phyloP scores from a whole-genome alignment of 2,329 filamentous ascomycete species.

The Diaporthe sp. region DNA sequence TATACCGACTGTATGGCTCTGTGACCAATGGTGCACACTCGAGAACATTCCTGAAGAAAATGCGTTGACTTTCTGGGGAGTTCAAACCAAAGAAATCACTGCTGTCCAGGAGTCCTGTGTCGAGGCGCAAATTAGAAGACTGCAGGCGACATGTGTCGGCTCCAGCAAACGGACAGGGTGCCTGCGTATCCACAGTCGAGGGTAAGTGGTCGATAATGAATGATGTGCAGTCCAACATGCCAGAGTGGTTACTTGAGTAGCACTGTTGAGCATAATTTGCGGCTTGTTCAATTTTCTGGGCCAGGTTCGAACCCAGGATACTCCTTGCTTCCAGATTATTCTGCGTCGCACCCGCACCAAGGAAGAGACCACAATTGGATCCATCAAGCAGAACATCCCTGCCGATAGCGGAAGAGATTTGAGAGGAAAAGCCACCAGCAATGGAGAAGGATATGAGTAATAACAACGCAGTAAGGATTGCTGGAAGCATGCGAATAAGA shows the following conservation, averaged over 20 bases:
- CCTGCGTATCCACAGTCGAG: background rate
- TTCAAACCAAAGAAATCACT: background rate
- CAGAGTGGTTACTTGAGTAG: background rate
- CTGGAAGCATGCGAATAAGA: background rate
- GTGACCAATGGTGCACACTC: background rate
- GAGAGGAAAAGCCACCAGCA: background rate
- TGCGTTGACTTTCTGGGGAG: background rate
- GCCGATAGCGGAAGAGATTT: too few relatives aligned
- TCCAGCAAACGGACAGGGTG: background rate
- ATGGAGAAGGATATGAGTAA: background rate
- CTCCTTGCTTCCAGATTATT: background rate
- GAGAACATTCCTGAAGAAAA: background rate
- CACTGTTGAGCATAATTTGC: background rate
- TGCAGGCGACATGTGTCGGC: background rate
- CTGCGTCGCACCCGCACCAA: background rate
- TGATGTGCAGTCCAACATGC: background rate
- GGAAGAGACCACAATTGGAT: background rate
- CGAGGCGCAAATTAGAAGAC: background rate
- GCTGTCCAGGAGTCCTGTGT: background rate
- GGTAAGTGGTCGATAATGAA: background rate
- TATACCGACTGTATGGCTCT: background rate
- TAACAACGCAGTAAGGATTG: background rate
- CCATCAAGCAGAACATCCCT: background rate
- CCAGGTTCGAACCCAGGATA: background rate
- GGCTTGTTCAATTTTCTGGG: background rate